Evolutionary conservation across 2,329 filamentous ascomycete species (phyloP).

Genomic region (Talaromyces sp.): DNA sequence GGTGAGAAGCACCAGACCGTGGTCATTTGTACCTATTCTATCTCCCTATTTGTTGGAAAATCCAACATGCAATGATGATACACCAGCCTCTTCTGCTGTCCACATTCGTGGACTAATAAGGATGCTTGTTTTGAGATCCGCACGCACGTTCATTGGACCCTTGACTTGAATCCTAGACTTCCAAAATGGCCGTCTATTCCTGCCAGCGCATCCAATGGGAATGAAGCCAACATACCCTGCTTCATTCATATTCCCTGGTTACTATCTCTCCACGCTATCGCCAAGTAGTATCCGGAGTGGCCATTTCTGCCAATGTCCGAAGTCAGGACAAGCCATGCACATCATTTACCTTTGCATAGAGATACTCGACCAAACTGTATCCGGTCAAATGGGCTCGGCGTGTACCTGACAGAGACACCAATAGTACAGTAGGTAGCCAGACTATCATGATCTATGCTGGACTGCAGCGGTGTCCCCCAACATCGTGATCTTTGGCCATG

Average conservation of each 20-base stretch:
- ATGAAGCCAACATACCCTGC: neutral
- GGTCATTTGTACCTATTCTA: neutral
- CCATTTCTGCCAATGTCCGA: constrained; percentile 9
- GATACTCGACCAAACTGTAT: neutral
- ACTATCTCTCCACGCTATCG: neutral
- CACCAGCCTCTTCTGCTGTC: constrained; percentile 5
- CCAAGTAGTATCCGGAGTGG: constrained; percentile 2
- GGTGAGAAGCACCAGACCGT: neutral
- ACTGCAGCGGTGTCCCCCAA: neutral
- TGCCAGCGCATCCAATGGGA: constrained; percentile 13
- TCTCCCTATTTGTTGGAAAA: constrained; percentile 6
- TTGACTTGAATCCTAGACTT: neutral
- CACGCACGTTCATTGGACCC: neutral
- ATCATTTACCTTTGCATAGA: constrained; percentile 9
- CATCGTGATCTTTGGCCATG: neutral
- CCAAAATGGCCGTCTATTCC: constrained; percentile 8
- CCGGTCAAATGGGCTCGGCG: neutral
- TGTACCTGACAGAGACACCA: constrained; percentile 12
- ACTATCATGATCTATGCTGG: constrained; percentile 7
- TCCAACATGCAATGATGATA: constrained; percentile 6
- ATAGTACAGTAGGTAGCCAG: constrained; percentile 11
- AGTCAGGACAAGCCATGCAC: constrained; percentile 3
- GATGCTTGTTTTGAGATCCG: neutral
- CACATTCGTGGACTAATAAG: constrained; percentile 13
- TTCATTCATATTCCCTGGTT: neutral